phyloP scores from a whole-genome alignment of 2,329 filamentous ascomycete genomes.

The Pseudogymnoascus sp. region DNA sequence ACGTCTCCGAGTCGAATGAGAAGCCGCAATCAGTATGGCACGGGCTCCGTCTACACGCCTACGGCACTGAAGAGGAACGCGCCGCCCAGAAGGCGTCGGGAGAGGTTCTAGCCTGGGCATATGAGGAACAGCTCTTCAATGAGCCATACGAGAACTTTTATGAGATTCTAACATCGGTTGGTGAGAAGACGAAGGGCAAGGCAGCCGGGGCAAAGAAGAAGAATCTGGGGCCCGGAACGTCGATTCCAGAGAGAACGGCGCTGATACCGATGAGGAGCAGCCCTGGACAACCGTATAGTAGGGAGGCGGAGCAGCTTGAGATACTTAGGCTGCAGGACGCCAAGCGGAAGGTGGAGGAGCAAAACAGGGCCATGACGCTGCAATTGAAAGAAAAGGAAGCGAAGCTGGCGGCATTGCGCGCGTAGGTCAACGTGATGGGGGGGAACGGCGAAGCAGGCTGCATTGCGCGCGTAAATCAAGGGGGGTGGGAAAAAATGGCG shows the following conservation, averaged over 20 bases:
- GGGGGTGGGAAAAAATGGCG: neutral
- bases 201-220: constrained; percentile 46
- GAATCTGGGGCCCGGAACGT: constrained; percentile 30
- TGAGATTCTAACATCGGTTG: constrained; percentile 72
- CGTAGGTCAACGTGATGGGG: no score
- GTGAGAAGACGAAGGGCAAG: constrained; percentile 44
- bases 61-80: constrained; percentile 71
- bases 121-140: constrained; percentile 95
- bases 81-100: constrained; percentile 49
- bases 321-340: constrained; percentile 57
- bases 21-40: constrained; percentile 96
- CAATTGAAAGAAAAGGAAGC: constrained; percentile 54
- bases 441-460: constrained; percentile 4
- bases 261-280: constrained; percentile 64
- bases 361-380: constrained; percentile 38
- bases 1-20: constrained; percentile 77
- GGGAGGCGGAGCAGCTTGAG: constrained; percentile 60
- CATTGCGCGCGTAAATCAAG: neutral
- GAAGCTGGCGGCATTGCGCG: constrained; percentile 44
- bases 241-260: constrained; percentile 58
- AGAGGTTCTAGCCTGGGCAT: constrained; percentile 70
- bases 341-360: constrained; percentile 52
- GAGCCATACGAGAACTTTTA: constrained; percentile 92
- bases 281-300: constrained; percentile 65
- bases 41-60: constrained; percentile 83